phyloP scores from a whole-genome alignment of 768 basidiomycete species.

The Paxillus ammoniavirescens region DNA sequence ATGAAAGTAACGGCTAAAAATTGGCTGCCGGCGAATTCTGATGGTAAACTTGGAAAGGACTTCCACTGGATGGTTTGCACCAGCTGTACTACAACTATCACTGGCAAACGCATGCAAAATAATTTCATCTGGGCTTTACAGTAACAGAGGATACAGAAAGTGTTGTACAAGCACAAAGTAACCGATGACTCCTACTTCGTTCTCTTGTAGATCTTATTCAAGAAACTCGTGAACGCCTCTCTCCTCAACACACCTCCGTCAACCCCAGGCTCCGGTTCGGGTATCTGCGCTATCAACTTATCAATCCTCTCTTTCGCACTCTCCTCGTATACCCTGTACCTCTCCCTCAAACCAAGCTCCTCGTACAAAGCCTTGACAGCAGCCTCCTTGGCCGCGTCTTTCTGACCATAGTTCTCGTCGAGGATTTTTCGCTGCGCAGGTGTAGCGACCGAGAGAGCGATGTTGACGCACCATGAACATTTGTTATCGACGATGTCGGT shows the following conservation, averaged over 20 bases:
- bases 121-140: too few species aligned
- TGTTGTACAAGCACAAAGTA: neutral
- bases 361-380: conserved; percentile 73
- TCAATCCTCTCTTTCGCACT: conserved; percentile 64
- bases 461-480: conserved; percentile 95
- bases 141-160: too few species aligned
- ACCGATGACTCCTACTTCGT: conserved; percentile 41
- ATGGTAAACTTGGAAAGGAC: too few species aligned
- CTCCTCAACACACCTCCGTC: conserved; percentile 47
- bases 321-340: conserved; percentile 81
- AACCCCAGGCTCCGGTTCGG: conserved; percentile 47
- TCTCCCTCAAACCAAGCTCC: conserved; percentile 57
- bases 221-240: conserved; percentile 81
- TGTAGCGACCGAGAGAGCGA: conserved; percentile 61
- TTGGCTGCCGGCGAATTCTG: too few species aligned
- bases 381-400: conserved; percentile 46
- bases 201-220: conserved; percentile 81
- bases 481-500: conserved; percentile 99
- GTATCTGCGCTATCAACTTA: conserved; percentile 68
- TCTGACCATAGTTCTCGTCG: conserved; percentile 68
- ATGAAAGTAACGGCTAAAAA: too few species aligned
- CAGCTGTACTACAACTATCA: neutral
- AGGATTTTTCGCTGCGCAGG: conserved; percentile 57
- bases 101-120: conserved; percentile 2
- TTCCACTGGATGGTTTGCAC: too few species aligned